Base-by-base conservation (phyloP, 1,284 basidiomycete species). In the Apiotrichum akiyoshidainum region DNA sequence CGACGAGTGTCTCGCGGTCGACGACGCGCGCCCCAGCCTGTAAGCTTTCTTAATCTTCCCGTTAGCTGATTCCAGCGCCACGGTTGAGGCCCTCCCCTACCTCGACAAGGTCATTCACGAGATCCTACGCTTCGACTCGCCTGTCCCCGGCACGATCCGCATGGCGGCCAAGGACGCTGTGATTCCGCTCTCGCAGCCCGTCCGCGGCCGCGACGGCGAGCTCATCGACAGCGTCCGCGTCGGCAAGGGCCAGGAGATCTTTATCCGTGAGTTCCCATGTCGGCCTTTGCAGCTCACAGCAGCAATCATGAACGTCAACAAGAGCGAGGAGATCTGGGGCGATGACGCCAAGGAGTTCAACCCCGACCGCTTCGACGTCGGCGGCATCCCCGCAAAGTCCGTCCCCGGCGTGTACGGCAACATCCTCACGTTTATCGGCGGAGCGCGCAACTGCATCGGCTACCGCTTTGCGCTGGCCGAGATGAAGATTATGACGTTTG, bases 381-480 rank as follows among this genome's bases (percentile, higher is more conserved):
- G 46, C 17, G 55, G 53, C n/a, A 41, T 52, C 31, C 70, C 72
- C 54, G 68, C 77, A 42, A 78, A 79, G 58, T 74, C 76, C 11
- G 81, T 86, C 37, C 84, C 83, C 33, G 86, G 86, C 19, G 72
- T 87, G 55, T 87, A 83, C 74, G 82, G 85, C 2, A 84, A 85
- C 67, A 81, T 82, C 33, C 69, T 88, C 56, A 87, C 87, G 17
- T 90, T 89, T 76, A 74, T 87, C 49, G 81, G 81, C 57, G 86
- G 86, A 26, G 82, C 84, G 63, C 78, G 87, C 55, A 84, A 85
- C 42, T 88, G 87, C 70, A 87, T 88, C 65, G 86, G 87, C 9
- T 88, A 84, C 71, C 81, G 82, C 65, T 88, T 89, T 67, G 86
- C 87, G 9, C 67, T 89, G 47, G 80, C 81, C 31, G 86, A 89